phyloP scores from a whole-genome alignment of 2,329 filamentous ascomycete species.

The Conoideocrella luteorostrata region DNA sequence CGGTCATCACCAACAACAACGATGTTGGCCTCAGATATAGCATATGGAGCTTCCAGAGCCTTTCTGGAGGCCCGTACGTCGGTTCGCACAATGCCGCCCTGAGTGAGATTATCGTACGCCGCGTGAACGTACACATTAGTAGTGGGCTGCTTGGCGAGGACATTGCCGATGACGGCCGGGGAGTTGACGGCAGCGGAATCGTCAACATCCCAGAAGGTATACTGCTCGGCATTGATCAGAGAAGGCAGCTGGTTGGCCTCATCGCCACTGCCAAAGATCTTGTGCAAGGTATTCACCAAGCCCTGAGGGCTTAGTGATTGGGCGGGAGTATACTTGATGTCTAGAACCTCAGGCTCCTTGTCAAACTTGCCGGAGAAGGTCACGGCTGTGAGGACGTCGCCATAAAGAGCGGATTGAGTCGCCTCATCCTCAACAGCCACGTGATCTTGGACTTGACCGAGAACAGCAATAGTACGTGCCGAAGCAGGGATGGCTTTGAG shows the following conservation, averaged over 20 bases:
- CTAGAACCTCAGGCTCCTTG: conserved; percentile 59
- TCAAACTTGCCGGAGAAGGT: conserved; percentile 68
- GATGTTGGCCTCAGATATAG: conserved; percentile 71
- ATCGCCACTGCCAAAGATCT: conserved; percentile 49
- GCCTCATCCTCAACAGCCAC: conserved; percentile 67
- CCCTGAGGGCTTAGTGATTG: conserved; percentile 50
- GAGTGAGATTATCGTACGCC: conserved; percentile 57
- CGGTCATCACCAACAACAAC: conserved; percentile 73
- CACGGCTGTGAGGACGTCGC: conserved; percentile 82
- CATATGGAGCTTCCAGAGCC: conserved; percentile 77
- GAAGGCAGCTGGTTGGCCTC: conserved; percentile 32
- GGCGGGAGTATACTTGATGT: conserved; percentile 82
- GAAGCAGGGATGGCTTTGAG: conserved; percentile 72
- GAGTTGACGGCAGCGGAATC: conserved; percentile 61
- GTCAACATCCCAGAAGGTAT: conserved; percentile 90
- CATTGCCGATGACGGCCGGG: conserved; percentile 50
- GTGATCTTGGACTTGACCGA: conserved; percentile 79
- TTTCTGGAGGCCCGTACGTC: conserved; percentile 81
- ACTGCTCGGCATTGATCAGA: conserved; percentile 65
- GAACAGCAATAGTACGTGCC: conserved; percentile 69
- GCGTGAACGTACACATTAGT: conserved; percentile 56
- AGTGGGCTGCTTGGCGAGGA: conserved; percentile 67
- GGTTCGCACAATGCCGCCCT: conserved; percentile 74
- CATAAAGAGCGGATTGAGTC: conserved; percentile 78
- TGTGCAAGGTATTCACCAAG: conserved; percentile 44